Evolutionary conservation across 768 basidiomycete genomes (phyloP), one percentile per base, ranked within the genome.

Genomic region (Rhodosporidiobolus sp.): DNA sequence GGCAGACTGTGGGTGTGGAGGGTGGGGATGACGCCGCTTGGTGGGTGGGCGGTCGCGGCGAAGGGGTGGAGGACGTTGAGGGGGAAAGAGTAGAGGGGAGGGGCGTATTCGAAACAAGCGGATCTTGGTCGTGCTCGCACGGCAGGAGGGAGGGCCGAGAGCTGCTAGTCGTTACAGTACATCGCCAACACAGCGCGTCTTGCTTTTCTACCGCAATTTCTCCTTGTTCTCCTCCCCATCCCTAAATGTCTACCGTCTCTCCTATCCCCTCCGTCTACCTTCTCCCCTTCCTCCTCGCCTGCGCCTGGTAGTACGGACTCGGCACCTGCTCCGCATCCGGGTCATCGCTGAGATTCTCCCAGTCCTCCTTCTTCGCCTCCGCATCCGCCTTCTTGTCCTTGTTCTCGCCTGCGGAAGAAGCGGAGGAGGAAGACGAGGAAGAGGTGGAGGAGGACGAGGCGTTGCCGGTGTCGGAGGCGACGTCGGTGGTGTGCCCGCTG

Each of bases 1-100:
- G 74, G 67, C 8, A 50, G 67, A 65, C n/a, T 76, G 34, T 76
- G 74, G 74, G 70, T 67, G 12, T 76, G 74, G 74, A 52, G 74
- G 46, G 32, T 67, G 14, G 74, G 74, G n/a, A 76, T 76, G 14
- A 17, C 32, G 0, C 70, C 68, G n/a, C 34, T 76, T 6, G 74
- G 74, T 0, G 63, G 65, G 10, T 76, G 70, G 74, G 74, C 70
- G 4, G 60, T 72, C 9, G 61, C 58, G 19, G 74, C 74, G 20
- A 76, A 76, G 61, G 63, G 58, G 32, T 54, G 69, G 22, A 53
- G 74, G 32, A 43, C 38, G 38, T 34, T 69, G 28, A 69, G 70
- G 34, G 70, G 71, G 6, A 63, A 53, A 46, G 74, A 76, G 56
- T 75, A 56, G 57, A 49, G n/a, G n/a, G n/a, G n/a, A n/a, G n/a